These are phyloP conservation scores for Cicer arietinum DNA, from an alignment of 306 rosid species.

Conservation along the genomic window DNA sequence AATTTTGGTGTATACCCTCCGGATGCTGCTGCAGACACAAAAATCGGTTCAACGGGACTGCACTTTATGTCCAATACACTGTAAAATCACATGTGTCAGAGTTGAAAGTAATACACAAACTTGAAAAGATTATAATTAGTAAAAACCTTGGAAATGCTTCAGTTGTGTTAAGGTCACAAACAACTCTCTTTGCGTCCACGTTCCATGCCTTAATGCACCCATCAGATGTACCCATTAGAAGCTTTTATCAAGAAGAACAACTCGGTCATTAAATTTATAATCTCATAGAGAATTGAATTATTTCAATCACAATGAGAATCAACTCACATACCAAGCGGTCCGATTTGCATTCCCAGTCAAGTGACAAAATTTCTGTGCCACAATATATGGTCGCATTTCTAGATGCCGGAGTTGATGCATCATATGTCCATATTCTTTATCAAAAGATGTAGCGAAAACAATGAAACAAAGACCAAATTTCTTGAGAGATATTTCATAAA, in stretches of 20 bases:
- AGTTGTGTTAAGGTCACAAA: constrained; percentile 88
- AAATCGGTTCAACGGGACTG: constrained; percentile 95
- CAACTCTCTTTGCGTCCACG: constrained; percentile 96
- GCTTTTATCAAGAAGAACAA: constrained; percentile 68
- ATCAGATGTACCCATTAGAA: constrained; percentile 92
- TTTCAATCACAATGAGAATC: constrained; percentile 25
- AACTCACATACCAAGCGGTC: constrained; percentile 85
- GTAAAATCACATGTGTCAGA: constrained; percentile 47
- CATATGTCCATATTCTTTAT: constrained; percentile 94
- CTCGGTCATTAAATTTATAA: constrained; percentile 42
- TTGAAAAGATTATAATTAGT: constrained; percentile 22
- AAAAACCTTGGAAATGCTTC: constrained; percentile 84
- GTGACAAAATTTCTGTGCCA: constrained; percentile 88
- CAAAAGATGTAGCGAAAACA: constrained; percentile 33
- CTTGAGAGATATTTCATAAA: constrained; percentile 29
- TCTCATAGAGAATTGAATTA: constrained; percentile 35
- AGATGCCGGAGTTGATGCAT: constrained; percentile 82
- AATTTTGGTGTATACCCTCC: constrained; percentile 64
- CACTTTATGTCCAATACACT: constrained; percentile 94
- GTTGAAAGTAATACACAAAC: constrained; percentile 31
- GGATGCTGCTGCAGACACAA: constrained; percentile 95
- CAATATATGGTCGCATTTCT: constrained; percentile 98
- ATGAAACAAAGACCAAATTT: constrained; percentile 39
- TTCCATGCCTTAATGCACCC: constrained; percentile 98
- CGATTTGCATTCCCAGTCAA: constrained; percentile 98